Evolutionary conservation across 2,329 filamentous ascomycete species (phyloP), one percentile per base, ranked within the genome.

Genomic region (Pezicula neosporulosa): DNA sequence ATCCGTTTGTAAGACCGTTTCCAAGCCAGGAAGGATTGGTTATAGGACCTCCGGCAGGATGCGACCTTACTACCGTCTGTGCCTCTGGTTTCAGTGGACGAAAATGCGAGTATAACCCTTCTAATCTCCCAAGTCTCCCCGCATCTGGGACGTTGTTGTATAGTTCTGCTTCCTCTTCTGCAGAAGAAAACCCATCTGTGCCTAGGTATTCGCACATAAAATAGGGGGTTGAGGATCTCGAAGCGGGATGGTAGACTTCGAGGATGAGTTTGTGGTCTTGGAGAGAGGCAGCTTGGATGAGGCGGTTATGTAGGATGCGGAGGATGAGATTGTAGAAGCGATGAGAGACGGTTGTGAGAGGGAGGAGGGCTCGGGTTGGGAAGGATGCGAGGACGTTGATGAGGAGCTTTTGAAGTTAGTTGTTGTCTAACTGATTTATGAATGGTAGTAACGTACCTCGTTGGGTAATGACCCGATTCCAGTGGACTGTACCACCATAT

Each of bases 191-290:
- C 78, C 50, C 52, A 57, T 83, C 74, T 2, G 85, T 90, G 28
- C 80, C 82, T 10, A 85, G 72, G 56, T 86, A 86, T 42, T 82
- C 75, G 68, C 89, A 92, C 63, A 80, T 78, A 12, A 90, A 76
- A 49, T 83, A 84, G 0, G 88, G 86, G 18, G 87, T 85, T 5
- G 79, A 84, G 46, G 87, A 74, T 66, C 85, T 86, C 21, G 79
- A 83, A 56, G 77, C 82, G 0, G 89, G 89, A 56, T 87, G 88
- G 63, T 87, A 92, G 66, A 87, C 90, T 70, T 93, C 88, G 39
- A 95, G 80, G 36, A 92, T 81, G 37, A 94, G 70, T 49, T 84
- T 80, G 62, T 89, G 81, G 36, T 82, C 78, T 46, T 53, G 53
- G 7, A 86, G 69, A 3, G 78, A 70, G 4, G 82, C 77, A 18